phyloP scores from a whole-genome alignment of 2,329 filamentous ascomycete genomes.

The Xylariales sp. region DNA sequence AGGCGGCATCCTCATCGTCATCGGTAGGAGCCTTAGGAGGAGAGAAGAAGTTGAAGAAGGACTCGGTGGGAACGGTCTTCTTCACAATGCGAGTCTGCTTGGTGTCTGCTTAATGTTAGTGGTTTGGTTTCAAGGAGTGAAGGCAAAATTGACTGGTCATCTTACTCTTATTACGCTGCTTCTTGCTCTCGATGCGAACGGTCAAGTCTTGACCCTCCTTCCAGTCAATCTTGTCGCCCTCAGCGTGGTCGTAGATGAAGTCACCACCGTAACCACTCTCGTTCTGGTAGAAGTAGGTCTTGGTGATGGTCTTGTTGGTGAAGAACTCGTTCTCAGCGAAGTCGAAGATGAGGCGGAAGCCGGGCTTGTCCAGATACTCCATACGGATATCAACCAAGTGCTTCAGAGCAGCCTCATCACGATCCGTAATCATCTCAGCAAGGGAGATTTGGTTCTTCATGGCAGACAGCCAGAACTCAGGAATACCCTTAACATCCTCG shows the following conservation, averaged over 20 bases:
- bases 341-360: slow-evolving; percentile 97
- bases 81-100: slow-evolving; percentile 99
- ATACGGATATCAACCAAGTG: slow-evolving; percentile 89
- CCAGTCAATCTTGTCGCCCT: slow-evolving; percentile 98
- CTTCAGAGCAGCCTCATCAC: slow-evolving; percentile 91
- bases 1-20: slow-evolving; percentile 66
- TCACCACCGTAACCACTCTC: slow-evolving; percentile 98
- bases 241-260: slow-evolving; percentile 99
- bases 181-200: slow-evolving; percentile 95
- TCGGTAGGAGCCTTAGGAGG: slow-evolving; percentile 78
- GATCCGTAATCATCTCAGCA: slow-evolving; percentile 97
- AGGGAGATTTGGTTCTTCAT: slow-evolving; percentile 99
- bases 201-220: slow-evolving; percentile 90
- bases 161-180: slow-evolving; percentile 99
- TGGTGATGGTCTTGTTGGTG: slow-evolving; percentile 93
- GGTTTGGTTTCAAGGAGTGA: background rate
- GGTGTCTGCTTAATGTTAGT: slow-evolving; percentile 61
- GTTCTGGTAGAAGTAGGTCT: slow-evolving; percentile 99
- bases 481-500: slow-evolving; percentile 70
- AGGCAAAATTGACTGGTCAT: too few species aligned
- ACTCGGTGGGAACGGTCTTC: slow-evolving; percentile 97
- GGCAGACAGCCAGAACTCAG: slow-evolving; percentile 98
- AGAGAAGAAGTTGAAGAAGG: slow-evolving; percentile 99
- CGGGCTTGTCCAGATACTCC: slow-evolving; percentile 98
- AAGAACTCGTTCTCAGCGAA: slow-evolving; percentile 96